Evolutionary conservation across 2,329 filamentous ascomycete species (phyloP).

Genomic region (Aspergillus quadrilineatus): DNA sequence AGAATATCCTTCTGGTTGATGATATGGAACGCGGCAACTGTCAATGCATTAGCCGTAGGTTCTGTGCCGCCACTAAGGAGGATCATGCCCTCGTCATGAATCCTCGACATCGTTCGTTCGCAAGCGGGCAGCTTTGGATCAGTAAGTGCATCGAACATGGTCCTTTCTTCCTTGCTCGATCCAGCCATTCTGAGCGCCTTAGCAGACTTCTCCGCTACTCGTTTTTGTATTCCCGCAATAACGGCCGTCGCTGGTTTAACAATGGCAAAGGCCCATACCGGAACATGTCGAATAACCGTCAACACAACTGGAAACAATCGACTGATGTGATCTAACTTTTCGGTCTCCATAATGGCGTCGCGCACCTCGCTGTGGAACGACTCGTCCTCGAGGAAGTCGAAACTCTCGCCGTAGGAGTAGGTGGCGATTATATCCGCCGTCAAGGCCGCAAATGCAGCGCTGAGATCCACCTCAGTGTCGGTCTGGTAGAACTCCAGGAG

Average conservation of each 20-base stretch:
- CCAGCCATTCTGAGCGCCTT: background rate
- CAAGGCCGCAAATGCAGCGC: constrained; percentile 1
- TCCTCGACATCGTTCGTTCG: constrained; percentile 4
- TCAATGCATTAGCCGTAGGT: constrained; percentile 35
- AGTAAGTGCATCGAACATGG: background rate
- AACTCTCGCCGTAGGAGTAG: constrained; percentile 6
- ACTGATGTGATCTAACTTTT: background rate
- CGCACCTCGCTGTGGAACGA: background rate
- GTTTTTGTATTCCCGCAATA: background rate
- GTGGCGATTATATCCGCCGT: constrained; percentile 12
- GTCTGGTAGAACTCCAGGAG: background rate
- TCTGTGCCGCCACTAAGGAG: constrained; percentile 43
- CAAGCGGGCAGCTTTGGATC: constrained; percentile 1
- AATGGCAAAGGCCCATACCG: no score
- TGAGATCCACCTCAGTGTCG: background rate
- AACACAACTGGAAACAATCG: background rate
- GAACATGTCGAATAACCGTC: background rate
- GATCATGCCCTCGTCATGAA: constrained; percentile 37
- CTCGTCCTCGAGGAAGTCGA: background rate
- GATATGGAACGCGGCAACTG: constrained; percentile 29
- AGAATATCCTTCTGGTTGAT: constrained; percentile 20
- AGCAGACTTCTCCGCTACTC: background rate
- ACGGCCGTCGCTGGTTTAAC: background rate
- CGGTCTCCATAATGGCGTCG: background rate
- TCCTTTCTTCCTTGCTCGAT: background rate